Conservation (phyloP, 2,329 filamentous ascomycete species). For the Colletotrichum truncatum region DNA sequence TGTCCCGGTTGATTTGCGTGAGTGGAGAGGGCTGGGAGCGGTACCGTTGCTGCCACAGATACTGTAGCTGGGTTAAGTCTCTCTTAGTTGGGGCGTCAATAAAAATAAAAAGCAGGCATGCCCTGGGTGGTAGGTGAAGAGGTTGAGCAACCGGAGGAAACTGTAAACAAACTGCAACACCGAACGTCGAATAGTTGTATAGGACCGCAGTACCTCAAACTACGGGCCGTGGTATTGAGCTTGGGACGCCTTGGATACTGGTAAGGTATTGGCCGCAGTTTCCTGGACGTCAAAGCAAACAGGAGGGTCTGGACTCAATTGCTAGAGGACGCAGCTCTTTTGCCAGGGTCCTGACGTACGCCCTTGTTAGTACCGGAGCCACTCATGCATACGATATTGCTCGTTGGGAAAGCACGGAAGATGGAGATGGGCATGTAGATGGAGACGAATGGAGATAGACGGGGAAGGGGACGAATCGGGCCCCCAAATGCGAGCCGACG, state of each 20-base stretch:
- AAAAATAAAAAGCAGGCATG: neutral
- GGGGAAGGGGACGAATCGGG: slow-evolving; percentile 19
- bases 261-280: slow-evolving; percentile 6
- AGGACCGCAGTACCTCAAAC: neutral
- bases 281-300: slow-evolving; percentile 21
- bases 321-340: slow-evolving; percentile 13
- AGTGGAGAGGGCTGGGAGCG: slow-evolving; percentile 6
- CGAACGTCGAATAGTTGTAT: neutral
- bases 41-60: neutral
- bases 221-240: neutral
- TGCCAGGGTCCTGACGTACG: slow-evolving; percentile 25
- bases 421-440: slow-evolving; percentile 8
- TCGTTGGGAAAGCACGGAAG: slow-evolving; percentile 20
- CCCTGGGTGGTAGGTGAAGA: neutral
- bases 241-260: neutral
- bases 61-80: no score
- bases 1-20: slow-evolving; percentile 9
- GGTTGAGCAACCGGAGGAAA: no score
- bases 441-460: slow-evolving; percentile 3
- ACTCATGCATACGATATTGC: slow-evolving; percentile 23
- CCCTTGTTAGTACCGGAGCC: slow-evolving; percentile 26
- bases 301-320: slow-evolving; percentile 15
- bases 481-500: slow-evolving; percentile 18
- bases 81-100: no score
- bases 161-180: neutral